phyloP scores from a whole-genome alignment of 2,329 filamentous ascomycete genomes.

The Penicillium sp. region DNA sequence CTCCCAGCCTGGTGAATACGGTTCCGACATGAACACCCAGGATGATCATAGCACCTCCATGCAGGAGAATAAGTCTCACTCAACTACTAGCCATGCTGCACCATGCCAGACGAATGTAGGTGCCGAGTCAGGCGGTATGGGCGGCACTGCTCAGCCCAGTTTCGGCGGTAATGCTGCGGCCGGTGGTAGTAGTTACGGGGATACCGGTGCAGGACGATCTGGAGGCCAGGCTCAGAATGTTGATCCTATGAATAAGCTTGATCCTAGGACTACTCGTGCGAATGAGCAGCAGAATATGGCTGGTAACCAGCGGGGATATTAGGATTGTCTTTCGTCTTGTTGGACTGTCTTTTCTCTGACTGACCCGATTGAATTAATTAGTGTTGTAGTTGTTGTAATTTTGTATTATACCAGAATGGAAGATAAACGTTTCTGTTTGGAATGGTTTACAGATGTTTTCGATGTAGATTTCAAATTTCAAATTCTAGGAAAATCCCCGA shows the following conservation, averaged over 20 bases:
- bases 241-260: constrained; percentile 8
- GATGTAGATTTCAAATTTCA: too few species aligned
- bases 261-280: not conserved
- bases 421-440: too few species aligned
- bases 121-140: not conserved
- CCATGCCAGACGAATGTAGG: constrained; percentile 2
- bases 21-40: not conserved
- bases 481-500: too few species aligned
- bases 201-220: not conserved
- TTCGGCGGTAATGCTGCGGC: constrained; percentile 10
- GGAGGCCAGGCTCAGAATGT: not conserved
- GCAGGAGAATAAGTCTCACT: constrained; percentile 11
- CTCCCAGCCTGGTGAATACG: not conserved
- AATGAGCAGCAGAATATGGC: not conserved
- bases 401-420: too few species aligned
- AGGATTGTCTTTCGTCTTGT: not conserved
- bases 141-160: too few species aligned
- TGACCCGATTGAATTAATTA: not conserved
- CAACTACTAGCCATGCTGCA: constrained; percentile 6
- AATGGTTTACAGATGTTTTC: too few species aligned
- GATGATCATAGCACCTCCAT: not conserved
- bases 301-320: constrained; percentile 11
- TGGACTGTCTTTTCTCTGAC: not conserved
- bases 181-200: constrained; percentile 11
- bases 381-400: not conserved